These are phyloP conservation scores for Saccharomyces hybrid DNA, from an alignment of 1,139 yeast genomes.

Conservation along the genomic window DNA sequence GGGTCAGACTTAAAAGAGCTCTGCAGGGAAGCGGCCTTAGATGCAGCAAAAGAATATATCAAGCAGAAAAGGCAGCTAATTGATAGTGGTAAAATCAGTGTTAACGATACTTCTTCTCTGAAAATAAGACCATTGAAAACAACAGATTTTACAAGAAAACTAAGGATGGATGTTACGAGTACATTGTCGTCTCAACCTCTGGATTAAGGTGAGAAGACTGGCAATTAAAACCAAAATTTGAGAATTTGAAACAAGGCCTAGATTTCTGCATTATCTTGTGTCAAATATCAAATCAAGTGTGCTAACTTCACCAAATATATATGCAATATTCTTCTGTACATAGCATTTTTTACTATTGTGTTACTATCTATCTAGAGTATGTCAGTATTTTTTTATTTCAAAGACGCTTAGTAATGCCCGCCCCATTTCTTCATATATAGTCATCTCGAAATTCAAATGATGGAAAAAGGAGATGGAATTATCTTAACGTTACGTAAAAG, in stretches of 20 bases:
- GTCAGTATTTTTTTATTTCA: not conserved
- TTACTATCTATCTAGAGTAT: not conserved
- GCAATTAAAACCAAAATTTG: conserved; percentile 49
- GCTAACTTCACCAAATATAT: not conserved
- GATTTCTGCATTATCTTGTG: not conserved
- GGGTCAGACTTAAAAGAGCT: conserved; percentile 90
- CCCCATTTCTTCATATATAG: not conserved
- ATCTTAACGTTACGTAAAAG: not conserved
- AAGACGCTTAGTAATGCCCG: not conserved
- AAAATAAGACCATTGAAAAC: conserved; percentile 28
- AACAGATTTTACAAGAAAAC: conserved; percentile 18
- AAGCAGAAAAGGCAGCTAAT: conserved; percentile 32
- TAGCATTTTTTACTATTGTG: not conserved
- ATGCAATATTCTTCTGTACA: not conserved
- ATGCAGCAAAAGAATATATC: conserved; percentile 81
- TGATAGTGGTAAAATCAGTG: conserved; percentile 3
- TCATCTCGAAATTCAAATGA: not conserved
- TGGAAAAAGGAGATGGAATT: not conserved
- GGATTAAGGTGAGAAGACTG: conserved; percentile 44
- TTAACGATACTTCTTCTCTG: conserved; percentile 6
- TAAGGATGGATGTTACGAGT: not conserved
- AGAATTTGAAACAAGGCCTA: conserved; percentile 50
- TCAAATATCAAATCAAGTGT: not conserved
- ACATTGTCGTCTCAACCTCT: not conserved
- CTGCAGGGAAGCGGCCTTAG: conserved; percentile 89